phyloP scores from a whole-genome alignment of 2,329 filamentous ascomycete species.

The Arthrobotrys sphaeroides region DNA sequence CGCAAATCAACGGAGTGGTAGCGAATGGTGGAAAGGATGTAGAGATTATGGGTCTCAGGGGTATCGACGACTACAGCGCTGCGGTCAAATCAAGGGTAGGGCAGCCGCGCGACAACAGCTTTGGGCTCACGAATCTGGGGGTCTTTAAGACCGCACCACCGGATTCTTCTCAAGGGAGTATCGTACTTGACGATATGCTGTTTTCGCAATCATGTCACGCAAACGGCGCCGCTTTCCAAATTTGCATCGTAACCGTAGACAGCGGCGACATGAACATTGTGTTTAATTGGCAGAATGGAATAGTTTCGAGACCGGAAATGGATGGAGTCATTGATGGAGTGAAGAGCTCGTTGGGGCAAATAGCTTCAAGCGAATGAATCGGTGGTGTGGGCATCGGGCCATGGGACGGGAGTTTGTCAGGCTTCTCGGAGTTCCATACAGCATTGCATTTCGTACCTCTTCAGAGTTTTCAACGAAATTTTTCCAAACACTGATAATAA shows the following conservation, averaged over 20 bases:
- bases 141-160: slow-evolving; percentile 1
- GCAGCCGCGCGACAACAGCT: slow-evolving; percentile 35
- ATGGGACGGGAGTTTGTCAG: neutral
- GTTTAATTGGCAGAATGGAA: slow-evolving; percentile 41
- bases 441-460: neutral
- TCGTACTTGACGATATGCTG: slow-evolving; percentile 31
- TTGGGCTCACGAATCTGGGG: slow-evolving; percentile 35
- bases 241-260: slow-evolving; percentile 32
- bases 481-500: neutral
- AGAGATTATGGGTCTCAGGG: slow-evolving; percentile 42
- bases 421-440: neutral
- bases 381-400: neutral
- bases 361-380: neutral
- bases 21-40: slow-evolving; percentile 24
- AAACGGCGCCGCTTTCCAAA: slow-evolving; percentile 38
- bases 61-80: slow-evolving; percentile 26
- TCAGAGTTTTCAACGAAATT: too few relatives aligned
- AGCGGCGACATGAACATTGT: slow-evolving; percentile 42
- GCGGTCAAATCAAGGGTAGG: slow-evolving; percentile 18
- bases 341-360: neutral
- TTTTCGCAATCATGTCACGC: slow-evolving; percentile 37
- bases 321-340: slow-evolving; percentile 9
- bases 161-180: neutral
- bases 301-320: slow-evolving; percentile 13
- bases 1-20: slow-evolving; percentile 23